Conservation (phyloP, 371 early-diverging fungal species). For the Mucor irregularis region DNA sequence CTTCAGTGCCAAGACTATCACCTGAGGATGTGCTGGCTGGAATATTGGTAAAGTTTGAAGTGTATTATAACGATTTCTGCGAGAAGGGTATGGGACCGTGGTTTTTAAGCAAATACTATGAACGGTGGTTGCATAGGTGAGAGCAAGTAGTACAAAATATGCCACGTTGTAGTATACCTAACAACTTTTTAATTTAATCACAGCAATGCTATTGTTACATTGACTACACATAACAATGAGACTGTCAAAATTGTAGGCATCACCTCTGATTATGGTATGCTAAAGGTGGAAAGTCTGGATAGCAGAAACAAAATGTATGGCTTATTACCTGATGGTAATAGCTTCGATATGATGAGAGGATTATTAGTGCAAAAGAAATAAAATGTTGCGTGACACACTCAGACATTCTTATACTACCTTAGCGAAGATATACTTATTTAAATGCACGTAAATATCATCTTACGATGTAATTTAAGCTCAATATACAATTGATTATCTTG, state of each 20-base stretch:
- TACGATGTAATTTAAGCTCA: too few relatives aligned
- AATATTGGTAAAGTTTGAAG: conserved; percentile 74
- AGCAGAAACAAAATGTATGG: conserved; percentile 55
- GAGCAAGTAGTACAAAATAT: too few relatives aligned
- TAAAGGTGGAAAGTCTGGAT: conserved; percentile 66
- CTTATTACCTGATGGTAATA: conserved; percentile 94
- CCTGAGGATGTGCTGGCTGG: conserved; percentile 76
- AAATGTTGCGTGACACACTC: too few relatives aligned
- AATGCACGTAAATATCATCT: too few relatives aligned
- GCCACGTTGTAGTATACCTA: too few relatives aligned
- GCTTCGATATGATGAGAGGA: conserved; percentile 94
- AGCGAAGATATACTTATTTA: too few relatives aligned
- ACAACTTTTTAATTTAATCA: neutral
- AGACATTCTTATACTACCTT: too few relatives aligned
- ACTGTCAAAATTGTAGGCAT: conserved; percentile 77
- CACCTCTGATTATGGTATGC: conserved; percentile 72
- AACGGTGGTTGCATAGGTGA: conserved; percentile 85
- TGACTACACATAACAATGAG: conserved; percentile 60
- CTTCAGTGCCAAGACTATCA: conserved; percentile 40
- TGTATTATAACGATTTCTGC: conserved; percentile 69
- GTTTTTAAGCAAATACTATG: conserved; percentile 75
- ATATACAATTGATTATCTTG: too few relatives aligned
- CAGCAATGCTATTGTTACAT: conserved; percentile 68
- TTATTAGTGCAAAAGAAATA: conserved; percentile 69
- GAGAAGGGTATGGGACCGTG: conserved; percentile 67